Evolutionary conservation across 306 rosid genomes (phyloP), one percentile per base, ranked within the genome.

Genomic region (Vigna radiata): DNA sequence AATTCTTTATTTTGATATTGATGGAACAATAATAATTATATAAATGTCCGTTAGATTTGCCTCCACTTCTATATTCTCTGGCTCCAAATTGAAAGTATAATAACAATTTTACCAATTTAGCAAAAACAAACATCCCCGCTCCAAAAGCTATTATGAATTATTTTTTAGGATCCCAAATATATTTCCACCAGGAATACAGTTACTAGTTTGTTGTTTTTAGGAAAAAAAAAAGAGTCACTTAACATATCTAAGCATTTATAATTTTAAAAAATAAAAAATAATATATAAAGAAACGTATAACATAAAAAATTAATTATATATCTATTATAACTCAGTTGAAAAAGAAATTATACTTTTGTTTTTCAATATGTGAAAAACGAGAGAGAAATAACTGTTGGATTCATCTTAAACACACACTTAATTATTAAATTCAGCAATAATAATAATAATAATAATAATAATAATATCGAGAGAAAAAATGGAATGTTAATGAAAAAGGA

Each of bases 11-110:
- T 1, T 21, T 21, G 23, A 21, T 21, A 21, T 21, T 21, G 23
- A 21, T 70, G 33, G 19, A 73, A 16, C 12, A 25, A 39, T 41
- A 59, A 73, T 73, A 31, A 68, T 68, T 44, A 29, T 10, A 27
- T 31, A 69, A 7, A 44, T 68, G 29, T 50, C 76, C 70, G 82
- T 77, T 77, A 60, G 70, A 46, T 50, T 8, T 0, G 10, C 2
- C 4, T 33, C 17, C 2, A 4, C 7, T 12, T 7, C n/a, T 36
- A 11, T 11, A 66, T 77, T 77, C 4, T 48, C 5, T 27, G 67
- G 16, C 18, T 49, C 52, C 68, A 58, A 58, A 58, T 73, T 73
- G 46, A 59, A 25, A 58, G 12, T 41, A 43, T 3, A 23, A 4
- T 43, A 27, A 43, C 44, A 73, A 41, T 21, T 15, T 46, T 18